Evolutionary conservation across 2,329 filamentous ascomycete genomes (phyloP), one percentile per base, ranked within the genome.

Genomic region (Fonsecaea pedrosoi): DNA sequence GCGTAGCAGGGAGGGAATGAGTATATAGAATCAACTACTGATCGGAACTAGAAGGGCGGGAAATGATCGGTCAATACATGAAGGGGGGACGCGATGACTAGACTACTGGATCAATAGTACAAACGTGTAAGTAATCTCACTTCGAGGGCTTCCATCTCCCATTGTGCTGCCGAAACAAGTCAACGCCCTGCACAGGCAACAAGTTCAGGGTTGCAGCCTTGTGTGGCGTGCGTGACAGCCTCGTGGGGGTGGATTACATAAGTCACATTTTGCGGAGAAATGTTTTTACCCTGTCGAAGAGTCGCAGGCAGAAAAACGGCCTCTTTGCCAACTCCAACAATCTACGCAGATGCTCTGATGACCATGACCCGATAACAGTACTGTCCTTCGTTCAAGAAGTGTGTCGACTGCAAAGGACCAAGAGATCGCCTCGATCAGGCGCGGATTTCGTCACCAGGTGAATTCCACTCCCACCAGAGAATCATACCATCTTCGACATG

Each of bases 401-500:
- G 8, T 13, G 3, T 50, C 45, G 21, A 12, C 45, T 13, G 18
- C 18, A 25, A 25, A 50, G 25, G 25, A 13, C 45, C 45, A 10
- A 12, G 21, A 30, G 10, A 10, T 30, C 21, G 45, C 45, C 45
- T 50, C 3, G 25, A 25, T 50, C 45, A 50, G 25, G n/a, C 54
- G 25, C 54, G 32, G 3, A n/a, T n/a, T 30, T 57, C 38, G 37
- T 15, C 15, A 8, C 30, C 54, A 68, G 63, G 66, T 68, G 66
- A 68, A 68, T 53, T 32, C 50, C 38, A 32, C 30, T 34, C 35
- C 34, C n/a, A 12, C 12, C 18, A 13, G 45, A 50, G 4, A 32
- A 18, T 37, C 35, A 38, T 30, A 60, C 48, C 34, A 8, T 18
- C 48, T 18, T 59, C 62, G 21, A 60, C 48, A 70, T 70, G 68